A percentile compares a stretch with the other conserved stretches of the same genome.
Conservation (phyloP, 352 stramenopile species). For the Phytophthora cactorum region DNA sequence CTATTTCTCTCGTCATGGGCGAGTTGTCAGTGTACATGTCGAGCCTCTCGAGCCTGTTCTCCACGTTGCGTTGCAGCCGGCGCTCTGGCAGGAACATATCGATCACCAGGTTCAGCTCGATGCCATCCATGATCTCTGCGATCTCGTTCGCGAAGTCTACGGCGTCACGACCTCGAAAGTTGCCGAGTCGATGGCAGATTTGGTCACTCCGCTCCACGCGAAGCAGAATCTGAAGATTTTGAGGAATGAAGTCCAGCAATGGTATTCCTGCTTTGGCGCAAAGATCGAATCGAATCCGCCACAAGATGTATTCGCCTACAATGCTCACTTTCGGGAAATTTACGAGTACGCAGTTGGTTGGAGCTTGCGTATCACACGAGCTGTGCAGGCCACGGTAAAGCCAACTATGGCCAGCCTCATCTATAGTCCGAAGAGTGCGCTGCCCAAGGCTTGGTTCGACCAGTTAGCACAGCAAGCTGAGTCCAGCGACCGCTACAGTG, state of each 20-base stretch:
- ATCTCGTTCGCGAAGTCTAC: conserved; percentile 78
- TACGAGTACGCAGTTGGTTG: conserved; percentile 79
- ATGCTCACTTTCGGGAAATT: conserved; percentile 83
- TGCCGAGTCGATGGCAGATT: conserved; percentile 74
- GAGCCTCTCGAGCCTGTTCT: conserved; percentile 84
- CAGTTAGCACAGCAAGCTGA: conserved; percentile 59
- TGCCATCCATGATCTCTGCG: conserved; percentile 76
- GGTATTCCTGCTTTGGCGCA: conserved; percentile 80
- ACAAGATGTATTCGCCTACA: conserved; percentile 80
- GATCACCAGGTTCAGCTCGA: conserved; percentile 69
- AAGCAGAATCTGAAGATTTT: conserved; percentile 80
- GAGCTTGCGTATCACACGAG: conserved; percentile 79
- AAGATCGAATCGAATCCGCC: conserved; percentile 79
- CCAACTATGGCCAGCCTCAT: conserved; percentile 65
- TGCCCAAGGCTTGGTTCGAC: conserved; percentile 83
- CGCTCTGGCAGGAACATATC: conserved; percentile 84
- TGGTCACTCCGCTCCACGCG: conserved; percentile 68
- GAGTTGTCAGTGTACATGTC: conserved; percentile 79
- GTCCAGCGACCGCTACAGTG: conserved; percentile 52
- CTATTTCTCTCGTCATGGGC: conserved; percentile 78
- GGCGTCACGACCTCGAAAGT: conserved; percentile 80
- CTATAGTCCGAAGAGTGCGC: conserved; percentile 73
- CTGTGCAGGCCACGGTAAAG: conserved; percentile 83
- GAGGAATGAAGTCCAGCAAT: conserved; percentile 84
- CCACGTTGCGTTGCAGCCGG: conserved; percentile 82